phyloP scores from a whole-genome alignment of 176 grass and related monocot species.

The Saccharum spontaneum region DNA sequence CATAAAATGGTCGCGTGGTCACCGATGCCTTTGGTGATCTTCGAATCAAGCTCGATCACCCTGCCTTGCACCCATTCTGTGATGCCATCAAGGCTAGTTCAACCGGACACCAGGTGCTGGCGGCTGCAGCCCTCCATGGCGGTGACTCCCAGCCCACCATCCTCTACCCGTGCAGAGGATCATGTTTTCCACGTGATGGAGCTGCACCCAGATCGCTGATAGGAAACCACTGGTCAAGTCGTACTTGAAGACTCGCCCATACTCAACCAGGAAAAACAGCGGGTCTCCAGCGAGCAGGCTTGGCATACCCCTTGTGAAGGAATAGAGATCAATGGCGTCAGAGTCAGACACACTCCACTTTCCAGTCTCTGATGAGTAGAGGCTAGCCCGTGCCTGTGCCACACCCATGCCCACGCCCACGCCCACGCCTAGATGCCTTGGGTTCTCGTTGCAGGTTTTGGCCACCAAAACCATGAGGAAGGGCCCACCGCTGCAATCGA shows the following conservation, averaged over 20 bases:
- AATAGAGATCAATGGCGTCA: not conserved
- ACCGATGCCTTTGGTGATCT: not conserved
- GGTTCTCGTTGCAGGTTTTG: too few relatives aligned
- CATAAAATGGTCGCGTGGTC: not conserved
- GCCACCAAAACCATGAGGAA: not conserved
- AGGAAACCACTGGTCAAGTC: not conserved
- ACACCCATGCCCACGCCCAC: too few relatives aligned
- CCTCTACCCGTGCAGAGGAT: not conserved
- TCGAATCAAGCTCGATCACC: not conserved
- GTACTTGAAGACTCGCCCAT: not conserved
- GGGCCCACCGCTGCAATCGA: not conserved
- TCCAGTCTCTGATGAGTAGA: not conserved
- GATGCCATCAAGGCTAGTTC: too few relatives aligned
- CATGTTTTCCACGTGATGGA: not conserved
- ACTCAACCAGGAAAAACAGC: rapidly evolving
- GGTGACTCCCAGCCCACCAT: not conserved
- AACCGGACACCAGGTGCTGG: not conserved
- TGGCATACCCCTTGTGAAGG: not conserved
- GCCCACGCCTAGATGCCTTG: too few relatives aligned
- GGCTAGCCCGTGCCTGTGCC: not conserved
- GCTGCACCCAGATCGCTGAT: not conserved
- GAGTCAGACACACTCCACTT: not conserved
- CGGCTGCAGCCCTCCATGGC: not conserved
- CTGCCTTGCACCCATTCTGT: rapidly evolving
- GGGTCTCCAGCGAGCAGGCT: not conserved